A percentile compares a stretch with the other conserved stretches of the same genome.
Evolutionary conservation across 192 early-diverging fungal species (phyloP).

Genomic region (Chytriomyces sp.): DNA sequence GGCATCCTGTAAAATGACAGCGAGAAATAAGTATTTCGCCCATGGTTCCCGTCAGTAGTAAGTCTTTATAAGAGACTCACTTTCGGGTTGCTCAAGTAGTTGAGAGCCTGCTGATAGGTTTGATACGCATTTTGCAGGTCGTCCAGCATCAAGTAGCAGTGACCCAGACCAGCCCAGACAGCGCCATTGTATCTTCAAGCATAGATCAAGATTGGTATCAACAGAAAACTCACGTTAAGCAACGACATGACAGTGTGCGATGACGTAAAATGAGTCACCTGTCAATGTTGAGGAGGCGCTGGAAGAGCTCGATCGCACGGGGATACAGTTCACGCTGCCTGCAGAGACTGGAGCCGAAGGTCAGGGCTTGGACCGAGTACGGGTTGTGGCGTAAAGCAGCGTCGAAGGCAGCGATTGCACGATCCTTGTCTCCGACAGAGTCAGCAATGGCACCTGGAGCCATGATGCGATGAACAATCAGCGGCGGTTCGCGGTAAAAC

Average conservation of each 20-base stretch:
- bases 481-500: slow-evolving; percentile 54
- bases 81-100: slow-evolving; percentile 88
- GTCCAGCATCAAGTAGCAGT: slow-evolving; percentile 96
- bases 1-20: slow-evolving; percentile 70
- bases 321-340: slow-evolving; percentile 82
- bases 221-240: no score
- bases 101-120: slow-evolving; percentile 95
- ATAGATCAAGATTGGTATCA: no score
- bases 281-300: slow-evolving; percentile 82
- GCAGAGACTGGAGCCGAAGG: slow-evolving; percentile 82
- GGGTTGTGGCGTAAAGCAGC: slow-evolving; percentile 90
- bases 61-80: slow-evolving; percentile 46
- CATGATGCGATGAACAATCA: slow-evolving; percentile 29
- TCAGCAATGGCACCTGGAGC: slow-evolving; percentile 70
- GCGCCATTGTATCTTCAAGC: slow-evolving; percentile 74
- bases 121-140: slow-evolving; percentile 92
- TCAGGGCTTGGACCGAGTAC: slow-evolving; percentile 82
- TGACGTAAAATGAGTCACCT: slow-evolving; percentile 18
- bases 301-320: slow-evolving; percentile 90
- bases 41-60: neutral
- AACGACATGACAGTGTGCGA: no score
- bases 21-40: neutral
- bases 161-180: slow-evolving; percentile 92
- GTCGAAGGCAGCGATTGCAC: slow-evolving; percentile 86
- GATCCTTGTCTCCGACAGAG: slow-evolving; percentile 77